Evolutionary conservation across 176 grass and related monocot genomes (phyloP), one percentile per base, ranked within the genome.

Genomic region (Melocanna baccifera): DNA sequence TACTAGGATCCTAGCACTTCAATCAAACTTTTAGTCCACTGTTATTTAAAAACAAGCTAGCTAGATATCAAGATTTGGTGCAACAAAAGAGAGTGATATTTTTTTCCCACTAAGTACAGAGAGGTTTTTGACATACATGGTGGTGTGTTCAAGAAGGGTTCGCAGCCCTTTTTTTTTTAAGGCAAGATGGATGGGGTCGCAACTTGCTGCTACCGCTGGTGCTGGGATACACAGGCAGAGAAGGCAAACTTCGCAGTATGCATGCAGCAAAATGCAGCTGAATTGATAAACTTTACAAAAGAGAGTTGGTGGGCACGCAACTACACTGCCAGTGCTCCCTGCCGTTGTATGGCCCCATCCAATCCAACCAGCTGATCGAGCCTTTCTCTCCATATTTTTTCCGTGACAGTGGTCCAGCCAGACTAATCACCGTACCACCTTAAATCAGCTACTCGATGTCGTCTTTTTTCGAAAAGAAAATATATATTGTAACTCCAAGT

Each of bases 41-140:
- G 5, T 59, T 15, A 81, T 65, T 13, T 37, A 36, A 82, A 85
- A 87, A 42, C 9, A 46, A 73, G 34, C 4, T 36, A 8, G 23
- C 40, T 40, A 76, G 51, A 82, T 69, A 82, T 69, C 39, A 68
- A 45, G 69, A 87, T 81, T 73, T 76, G 29, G 51, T 65, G 41
- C 29, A 69, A 75, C 48, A 68, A 48, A 82, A 28, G 78, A 47
- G 47, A 2, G 11, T 6, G 1, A 1, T 4, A 23, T 48, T 12
- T 50, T 30, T 58, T 6, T 20, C 39, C 22, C 7, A 71, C n/a
- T 4, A 42, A 19, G 28, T 22, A 58, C 18, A 80, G 22, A 9
- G 66, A 57, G 14, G 3, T 15, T 53, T 45, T 80, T 73, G 30
- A 57, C 8, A 75, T 20, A 20, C 5, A 34, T 74, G 47, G 0